Percentiles rank a stretch among this genome's conserved stretches.
phyloP scores from a whole-genome alignment of 441 rosid genomes.

The Erodium moschatum region DNA sequence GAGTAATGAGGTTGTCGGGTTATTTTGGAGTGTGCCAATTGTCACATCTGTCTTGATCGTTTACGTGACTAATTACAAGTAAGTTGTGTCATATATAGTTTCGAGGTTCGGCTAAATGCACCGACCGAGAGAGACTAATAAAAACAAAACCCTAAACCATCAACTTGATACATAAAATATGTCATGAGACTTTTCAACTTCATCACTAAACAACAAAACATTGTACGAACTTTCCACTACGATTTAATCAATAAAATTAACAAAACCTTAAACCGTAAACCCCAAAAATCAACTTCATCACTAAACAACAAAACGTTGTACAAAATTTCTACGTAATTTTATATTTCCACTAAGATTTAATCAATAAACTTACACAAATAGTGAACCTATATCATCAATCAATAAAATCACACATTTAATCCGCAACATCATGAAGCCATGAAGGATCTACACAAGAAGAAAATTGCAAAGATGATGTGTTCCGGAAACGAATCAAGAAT shows the following conservation, averaged over 20 bases:
- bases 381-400: background rate
- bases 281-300: background rate
- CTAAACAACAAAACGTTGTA: background rate
- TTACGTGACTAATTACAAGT: too few species aligned
- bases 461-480: background rate
- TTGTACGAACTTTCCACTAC: background rate
- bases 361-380: background rate
- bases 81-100: too few species aligned
- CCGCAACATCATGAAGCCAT: background rate
- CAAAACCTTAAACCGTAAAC: too few species aligned
- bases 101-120: too few species aligned
- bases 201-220: background rate
- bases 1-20: too few species aligned
- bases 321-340: background rate
- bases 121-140: too few species aligned
- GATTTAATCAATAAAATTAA: background rate
- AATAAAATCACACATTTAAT: background rate
- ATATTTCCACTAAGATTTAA: background rate
- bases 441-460: slow-evolving; percentile 3
- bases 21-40: too few species aligned
- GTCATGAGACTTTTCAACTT: background rate
- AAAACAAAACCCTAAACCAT: too few species aligned
- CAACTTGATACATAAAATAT: too few species aligned
- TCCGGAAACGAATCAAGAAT: background rate
- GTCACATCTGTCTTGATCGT: too few species aligned